Percentiles rank a stretch among this genome's conserved stretches.
These are phyloP conservation scores for Gossypioides kirkii DNA, from an alignment of 345 rosid genomes.

Conservation along the genomic window DNA sequence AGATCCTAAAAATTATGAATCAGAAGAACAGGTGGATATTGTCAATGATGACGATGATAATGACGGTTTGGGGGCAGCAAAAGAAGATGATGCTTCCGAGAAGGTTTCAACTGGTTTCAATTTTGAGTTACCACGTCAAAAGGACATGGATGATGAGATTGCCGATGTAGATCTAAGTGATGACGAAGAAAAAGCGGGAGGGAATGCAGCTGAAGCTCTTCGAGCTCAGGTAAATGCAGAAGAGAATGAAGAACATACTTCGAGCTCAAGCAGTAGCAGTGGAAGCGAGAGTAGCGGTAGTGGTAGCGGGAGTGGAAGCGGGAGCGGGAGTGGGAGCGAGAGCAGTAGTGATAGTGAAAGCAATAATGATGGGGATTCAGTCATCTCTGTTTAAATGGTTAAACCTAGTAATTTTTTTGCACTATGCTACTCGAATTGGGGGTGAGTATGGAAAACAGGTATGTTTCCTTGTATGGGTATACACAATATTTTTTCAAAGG, in stretches of 20 bases:
- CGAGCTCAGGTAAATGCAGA: constrained; percentile 72
- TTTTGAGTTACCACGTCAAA: constrained; percentile 51
- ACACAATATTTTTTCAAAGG: not conserved
- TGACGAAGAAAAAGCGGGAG: constrained; percentile 46
- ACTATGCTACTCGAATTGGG: not conserved
- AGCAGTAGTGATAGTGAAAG: constrained; percentile 17
- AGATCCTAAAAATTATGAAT: constrained; percentile 29
- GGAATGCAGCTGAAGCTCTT: constrained; percentile 82
- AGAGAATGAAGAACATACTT: constrained; percentile 32
- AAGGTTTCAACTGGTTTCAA: constrained; percentile 40
- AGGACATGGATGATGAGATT: constrained; percentile 59
- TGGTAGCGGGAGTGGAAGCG: constrained; percentile 41
- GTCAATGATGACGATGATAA: constrained; percentile 28
- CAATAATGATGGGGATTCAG: constrained; percentile 28
- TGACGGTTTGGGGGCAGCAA: constrained; percentile 19
- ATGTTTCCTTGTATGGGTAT: not conserved
- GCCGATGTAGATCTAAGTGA: constrained; percentile 75
- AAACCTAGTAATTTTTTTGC: not conserved
- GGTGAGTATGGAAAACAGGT: not conserved
- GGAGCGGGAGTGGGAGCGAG: constrained; percentile 35
- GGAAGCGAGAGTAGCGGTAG: constrained; percentile 44
- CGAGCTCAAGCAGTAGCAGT: constrained; percentile 60
- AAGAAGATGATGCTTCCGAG: constrained; percentile 21
- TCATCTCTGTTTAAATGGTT: constrained; percentile 27
- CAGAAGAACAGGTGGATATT: constrained; percentile 44